Base-by-base conservation (phyloP, 352 stramenopile genomes). In the Pythium chondricola region DNA sequence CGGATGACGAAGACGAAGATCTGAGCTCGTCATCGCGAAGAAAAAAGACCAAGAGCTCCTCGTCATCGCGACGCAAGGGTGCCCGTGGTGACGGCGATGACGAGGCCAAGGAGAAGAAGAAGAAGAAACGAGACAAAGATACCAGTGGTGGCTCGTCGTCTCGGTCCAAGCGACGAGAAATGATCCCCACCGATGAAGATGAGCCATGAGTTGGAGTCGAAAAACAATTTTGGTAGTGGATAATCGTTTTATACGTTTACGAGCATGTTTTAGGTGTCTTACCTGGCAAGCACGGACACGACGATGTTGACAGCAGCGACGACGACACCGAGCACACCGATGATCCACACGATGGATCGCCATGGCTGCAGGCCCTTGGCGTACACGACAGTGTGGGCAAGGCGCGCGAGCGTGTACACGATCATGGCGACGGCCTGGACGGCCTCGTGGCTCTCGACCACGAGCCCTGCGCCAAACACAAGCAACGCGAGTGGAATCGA, bases 401-500 rank as follows among this genome's bases (percentile, higher is more conserved):
- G 24, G 1, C 73, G 70, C 20, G 56, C 52, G 5, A 61, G 32
- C 3, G 70, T 85, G 58, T 75, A 85, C 11, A 55, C 16, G n/a
- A 70, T 63, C 21, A 65, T 61, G 20, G 63, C 56, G 11, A 60
- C 35, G 6, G 73, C 27, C n/a, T 73, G 58, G 3, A 71, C 48
- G 13, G 2, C 9, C 7, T 71, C 48, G 18, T 63, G 70, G 51
- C 64, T 63, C 4, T 62, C 62, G 10, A 71, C 68, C 0, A 57
- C 25, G 27, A 83, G 72, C 7, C 63, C 63, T 4, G 37, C 56
- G 37, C 48, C 63, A 48, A 79, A 82, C 35, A 82, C 65, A 10
- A 71, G 48, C 32, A 82, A 59, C 10, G 65, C 71, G 7, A 85
- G 46, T 16, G 70, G 72, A 36, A 84, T 70, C 25, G 71, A 79